Evolutionary conservation across 1,284 basidiomycete genomes (phyloP), one percentile per base, ranked within the genome.

Genomic region (Hemileia vastatrix): DNA sequence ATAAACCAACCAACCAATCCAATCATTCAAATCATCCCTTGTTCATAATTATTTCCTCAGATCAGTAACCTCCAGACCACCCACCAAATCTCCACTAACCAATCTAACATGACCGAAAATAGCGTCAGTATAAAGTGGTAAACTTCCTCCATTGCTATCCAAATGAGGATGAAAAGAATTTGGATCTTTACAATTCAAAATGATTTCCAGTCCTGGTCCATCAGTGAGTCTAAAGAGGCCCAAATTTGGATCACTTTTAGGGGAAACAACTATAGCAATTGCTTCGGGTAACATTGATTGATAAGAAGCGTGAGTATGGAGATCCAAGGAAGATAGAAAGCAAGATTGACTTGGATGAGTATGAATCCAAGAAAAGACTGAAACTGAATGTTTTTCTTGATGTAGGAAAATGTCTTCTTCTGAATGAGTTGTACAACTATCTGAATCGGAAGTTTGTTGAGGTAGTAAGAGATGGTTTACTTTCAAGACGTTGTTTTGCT

Each of bases 341-440:
- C 89, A 91, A 59, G 84, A 86, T 68, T 91, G 90, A 13, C 87
- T 86, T 1, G 90, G 90, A 74, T 93, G 90, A 0, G 90, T 93
- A 77, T 93, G 90, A 67, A 92, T 92, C 88, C 90, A 70, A 11
- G 56, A 27, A 24, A 24, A 18, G 3, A 45, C 43, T 62, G 32
- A 49, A 64, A 48, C 23, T n/a, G 23, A 15, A 18, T 4, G 45
- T 6, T 84, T 82, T 74, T 89, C 85, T 66, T 88, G 89, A 72
- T 90, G 88, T 69, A 83, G 81, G 73, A 90, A 76, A n/a, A 90
- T 86, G 45, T 87, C 77, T 73, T 91, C 89, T 70, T 93, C 90
- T 71, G 86, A 84, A 62, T 86, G 84, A 84, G 90, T 92, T 53
- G 84, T 84, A 77, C 90, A 93, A 33, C 87, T 89, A 77, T 92